Percentiles rank a stretch among this genome's conserved stretches.
These are phyloP conservation scores for Suillus bovinus DNA, from an alignment of 768 basidiomycete species.

Conservation along the genomic window DNA sequence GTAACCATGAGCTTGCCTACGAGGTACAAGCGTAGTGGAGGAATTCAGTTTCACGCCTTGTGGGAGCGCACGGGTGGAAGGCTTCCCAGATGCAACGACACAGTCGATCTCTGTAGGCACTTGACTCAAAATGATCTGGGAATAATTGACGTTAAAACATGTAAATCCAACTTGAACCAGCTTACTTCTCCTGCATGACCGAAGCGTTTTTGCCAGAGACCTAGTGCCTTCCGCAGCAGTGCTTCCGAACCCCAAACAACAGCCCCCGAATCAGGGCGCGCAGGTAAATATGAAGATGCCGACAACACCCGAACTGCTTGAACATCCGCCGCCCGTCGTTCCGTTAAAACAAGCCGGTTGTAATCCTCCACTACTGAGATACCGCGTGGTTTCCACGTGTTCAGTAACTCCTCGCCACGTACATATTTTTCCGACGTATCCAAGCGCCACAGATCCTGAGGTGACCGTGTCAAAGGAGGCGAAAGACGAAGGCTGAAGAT, in stretches of 20 bases:
- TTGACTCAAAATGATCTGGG: constrained; percentile 77
- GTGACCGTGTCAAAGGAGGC: constrained; percentile 82
- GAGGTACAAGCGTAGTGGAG: constrained; percentile 69
- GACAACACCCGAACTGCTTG: constrained; percentile 85
- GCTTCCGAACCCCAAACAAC: constrained; percentile 65
- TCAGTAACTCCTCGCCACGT: constrained; percentile 83
- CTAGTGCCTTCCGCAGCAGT: constrained; percentile 64
- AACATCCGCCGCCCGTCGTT: constrained; percentile 82
- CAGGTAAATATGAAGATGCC: constrained; percentile 44
- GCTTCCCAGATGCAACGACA: constrained; percentile 30
- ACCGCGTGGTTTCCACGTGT: constrained; percentile 84
- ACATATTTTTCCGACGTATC: constrained; percentile 97
- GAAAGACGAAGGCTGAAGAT: constrained; percentile 81
- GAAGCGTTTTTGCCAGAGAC: constrained; percentile 83
- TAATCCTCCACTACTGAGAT: constrained; percentile 90
- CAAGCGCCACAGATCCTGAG: constrained; percentile 90
- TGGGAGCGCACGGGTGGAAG: constrained; percentile 14
- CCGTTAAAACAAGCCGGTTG: constrained; percentile 65
- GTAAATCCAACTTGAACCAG: constrained; percentile 13
- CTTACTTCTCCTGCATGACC: constrained; percentile 75
- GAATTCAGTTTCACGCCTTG: constrained; percentile 70
- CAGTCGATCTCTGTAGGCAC: constrained; percentile 63
- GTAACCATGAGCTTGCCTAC: constrained; percentile 51
- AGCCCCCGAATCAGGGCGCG: constrained; percentile 51
- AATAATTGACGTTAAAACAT: constrained; percentile 10